These are phyloP conservation scores for Candida qinlingensis DNA, from an alignment of 805 yeast genomes.

Conservation along the genomic window DNA sequence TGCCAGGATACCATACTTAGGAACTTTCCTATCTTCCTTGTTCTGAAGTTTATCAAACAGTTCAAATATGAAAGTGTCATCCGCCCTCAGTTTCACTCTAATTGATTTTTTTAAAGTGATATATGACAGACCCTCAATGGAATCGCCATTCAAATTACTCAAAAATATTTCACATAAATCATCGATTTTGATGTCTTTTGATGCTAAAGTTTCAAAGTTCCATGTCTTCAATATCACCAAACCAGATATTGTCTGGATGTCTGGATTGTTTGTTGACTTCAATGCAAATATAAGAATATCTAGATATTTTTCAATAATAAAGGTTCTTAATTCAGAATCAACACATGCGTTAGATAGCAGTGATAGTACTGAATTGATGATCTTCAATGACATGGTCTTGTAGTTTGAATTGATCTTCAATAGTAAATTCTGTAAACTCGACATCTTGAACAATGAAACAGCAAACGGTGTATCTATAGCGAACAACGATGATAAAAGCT, in stretches of 20 bases:
- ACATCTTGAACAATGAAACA: conserved; percentile 21
- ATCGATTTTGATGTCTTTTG: conserved; percentile 27
- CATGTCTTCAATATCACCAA: conserved; percentile 52
- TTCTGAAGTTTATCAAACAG: conserved; percentile 16
- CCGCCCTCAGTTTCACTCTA: conserved; percentile 32
- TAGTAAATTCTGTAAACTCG: conserved; percentile 24
- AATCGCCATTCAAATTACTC: conserved; percentile 12
- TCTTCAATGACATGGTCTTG: conserved; percentile 2
- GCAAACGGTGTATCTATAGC: conserved; percentile 10
- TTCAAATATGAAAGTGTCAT: conserved; percentile 30
- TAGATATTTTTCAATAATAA: conserved; percentile 40
- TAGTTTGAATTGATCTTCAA: conserved; percentile 7
- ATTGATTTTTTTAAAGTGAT: conserved; percentile 38
- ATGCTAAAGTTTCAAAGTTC: conserved; percentile 35
- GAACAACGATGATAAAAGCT: conserved; percentile 13
- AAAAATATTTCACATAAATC: conserved; percentile 29
- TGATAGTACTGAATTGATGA: conserved; percentile 25
- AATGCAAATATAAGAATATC: conserved; percentile 35
- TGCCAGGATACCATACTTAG: conserved; percentile 29
- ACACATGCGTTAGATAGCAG: conserved; percentile 44
- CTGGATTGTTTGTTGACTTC: conserved; percentile 11
- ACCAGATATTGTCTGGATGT: conserved; percentile 32
- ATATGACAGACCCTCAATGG: conserved; percentile 47
- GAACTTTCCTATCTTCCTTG: conserved; percentile 5
- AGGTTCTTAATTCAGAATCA: conserved; percentile 43